Evolutionary conservation across 257 asterid species (phyloP), one percentile per base, ranked within the genome.

Genomic region (Fraxinus quadrangulata): DNA sequence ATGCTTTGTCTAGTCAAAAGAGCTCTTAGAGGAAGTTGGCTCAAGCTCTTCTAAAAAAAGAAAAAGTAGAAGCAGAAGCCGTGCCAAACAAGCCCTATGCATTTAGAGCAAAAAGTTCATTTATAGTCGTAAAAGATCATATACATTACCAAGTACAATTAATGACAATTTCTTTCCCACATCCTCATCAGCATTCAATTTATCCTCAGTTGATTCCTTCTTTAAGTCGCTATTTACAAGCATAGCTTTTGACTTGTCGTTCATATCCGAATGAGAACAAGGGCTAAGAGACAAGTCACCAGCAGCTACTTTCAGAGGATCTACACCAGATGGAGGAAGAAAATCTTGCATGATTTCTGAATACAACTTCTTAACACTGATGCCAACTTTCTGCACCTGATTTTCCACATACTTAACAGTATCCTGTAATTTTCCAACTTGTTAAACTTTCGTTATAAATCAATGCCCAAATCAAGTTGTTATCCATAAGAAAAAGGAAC

Each of bases 281-380:
- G 92, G 86, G 83, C 78, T 85, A 73, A 82, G 80, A 47, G 91
- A 79, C 70, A 83, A 77, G 82, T 94, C 90, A 21, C 82, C 88
- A 40, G 90, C 81, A 54, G 90, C 83, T 30, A 81, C 82, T 81
- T 82, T 87, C 76, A 77, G 90, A 2, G 91, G 92, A 82, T 87
- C 88, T 10, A 71, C 77, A 56, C 77, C 71, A 69, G 89, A 87
- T 28, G 82, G 77, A 45, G 90, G 89, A 45, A 78, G 82, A 78
- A 92, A 75, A 87, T 94, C 97, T 81, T 88, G 85, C 92, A 94
- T 81, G 72, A 92, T 88, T 72, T 94, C 97, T 34, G 93, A 80
- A 81, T 83, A 94, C 83, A 94, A 92, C 80, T 84, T 91, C 90
- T 89, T 92, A 49, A 90, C 92, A 40, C 87, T 89, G 14, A 76